Evolutionary conservation across 441 rosid genomes (phyloP).

Genomic region (Croton setiger): DNA sequence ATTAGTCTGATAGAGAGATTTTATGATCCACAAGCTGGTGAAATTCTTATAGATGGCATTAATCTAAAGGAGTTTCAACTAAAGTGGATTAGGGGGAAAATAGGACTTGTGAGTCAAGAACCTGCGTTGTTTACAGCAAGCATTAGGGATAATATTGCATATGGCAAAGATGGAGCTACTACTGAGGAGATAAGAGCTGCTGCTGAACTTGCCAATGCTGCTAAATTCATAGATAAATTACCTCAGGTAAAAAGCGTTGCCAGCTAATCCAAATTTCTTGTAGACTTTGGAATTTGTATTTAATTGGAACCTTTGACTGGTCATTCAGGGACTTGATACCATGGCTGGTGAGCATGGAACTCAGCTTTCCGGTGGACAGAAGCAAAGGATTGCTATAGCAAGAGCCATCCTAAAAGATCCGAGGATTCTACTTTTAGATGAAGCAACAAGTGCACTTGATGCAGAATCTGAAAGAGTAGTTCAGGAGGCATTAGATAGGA

Average conservation of each 20-base stretch:
- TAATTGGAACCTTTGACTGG: not conserved
- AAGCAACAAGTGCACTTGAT: slow-evolving; percentile 86
- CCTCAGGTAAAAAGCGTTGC: slow-evolving; percentile 47
- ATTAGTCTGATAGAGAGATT: slow-evolving; percentile 73
- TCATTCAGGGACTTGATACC: slow-evolving; percentile 58
- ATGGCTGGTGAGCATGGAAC: slow-evolving; percentile 89
- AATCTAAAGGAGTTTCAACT: slow-evolving; percentile 63
- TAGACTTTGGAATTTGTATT: not conserved
- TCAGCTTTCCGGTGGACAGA: slow-evolving; percentile 83
- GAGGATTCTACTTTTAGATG: slow-evolving; percentile 63
- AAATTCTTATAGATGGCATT: slow-evolving; percentile 63
- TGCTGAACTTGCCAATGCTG: slow-evolving; percentile 66
- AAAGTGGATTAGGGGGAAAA: slow-evolving; percentile 69
- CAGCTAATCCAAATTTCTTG: not conserved
- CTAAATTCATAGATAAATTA: slow-evolving; percentile 69
- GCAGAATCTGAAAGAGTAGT: slow-evolving; percentile 71
- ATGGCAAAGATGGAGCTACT: slow-evolving; percentile 69
- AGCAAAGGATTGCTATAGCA: slow-evolving; percentile 81
- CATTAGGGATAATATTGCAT: slow-evolving; percentile 67
- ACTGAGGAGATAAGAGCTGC: slow-evolving; percentile 63
- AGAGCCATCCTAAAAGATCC: slow-evolving; percentile 78
- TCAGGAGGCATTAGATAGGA: slow-evolving; percentile 71
- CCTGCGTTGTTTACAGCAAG: slow-evolving; percentile 68
- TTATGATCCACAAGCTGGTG: slow-evolving; percentile 73
- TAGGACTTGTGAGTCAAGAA: slow-evolving; percentile 89